Conservation (phyloP, 2,329 filamentous ascomycete genomes). For the Ustilaginoidea virens region DNA sequence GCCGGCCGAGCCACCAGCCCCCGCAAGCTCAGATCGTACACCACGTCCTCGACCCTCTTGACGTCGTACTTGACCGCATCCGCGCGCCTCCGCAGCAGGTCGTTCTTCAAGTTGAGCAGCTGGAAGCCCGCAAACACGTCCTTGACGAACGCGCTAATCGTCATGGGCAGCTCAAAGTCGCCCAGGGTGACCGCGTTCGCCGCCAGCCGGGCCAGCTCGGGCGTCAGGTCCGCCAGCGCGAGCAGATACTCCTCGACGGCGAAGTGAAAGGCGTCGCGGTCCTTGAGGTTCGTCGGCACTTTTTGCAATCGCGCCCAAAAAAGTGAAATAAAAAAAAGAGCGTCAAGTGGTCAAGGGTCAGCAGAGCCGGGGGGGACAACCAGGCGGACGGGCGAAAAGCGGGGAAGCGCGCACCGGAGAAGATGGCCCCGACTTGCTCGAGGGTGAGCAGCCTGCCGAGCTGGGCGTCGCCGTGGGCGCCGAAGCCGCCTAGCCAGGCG, state of each 20-base stretch:
- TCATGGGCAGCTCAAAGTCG: constrained; percentile 70
- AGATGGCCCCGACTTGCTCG: constrained; percentile 67
- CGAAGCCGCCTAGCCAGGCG: constrained; percentile 68
- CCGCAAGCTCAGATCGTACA: constrained; percentile 83
- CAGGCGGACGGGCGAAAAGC: background rate
- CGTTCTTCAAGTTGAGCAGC: constrained; percentile 94
- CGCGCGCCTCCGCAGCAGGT: constrained; percentile 70
- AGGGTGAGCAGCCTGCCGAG: constrained; percentile 63
- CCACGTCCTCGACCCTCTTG: constrained; percentile 95
- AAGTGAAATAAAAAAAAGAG: background rate
- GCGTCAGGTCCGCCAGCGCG: constrained; percentile 70
- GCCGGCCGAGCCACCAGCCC: constrained; percentile 54
- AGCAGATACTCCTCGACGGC: constrained; percentile 96
- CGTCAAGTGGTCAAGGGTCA: too few species aligned
- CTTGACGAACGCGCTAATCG: constrained; percentile 86
- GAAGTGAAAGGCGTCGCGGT: constrained; percentile 80
- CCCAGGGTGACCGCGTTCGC: constrained; percentile 85
- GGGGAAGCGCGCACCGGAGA: constrained; percentile 42
- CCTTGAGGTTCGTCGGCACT: constrained; percentile 88
- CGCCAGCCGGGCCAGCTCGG: constrained; percentile 80
- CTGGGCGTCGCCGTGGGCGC: constrained; percentile 25
- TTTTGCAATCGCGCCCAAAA: background rate
- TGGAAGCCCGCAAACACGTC: constrained; percentile 93
- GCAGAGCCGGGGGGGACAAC: background rate
- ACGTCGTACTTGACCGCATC: constrained; percentile 95